Base-by-base conservation (phyloP, 2,329 filamentous ascomycete genomes). In the Neopestalotiopsis clavispora region DNA sequence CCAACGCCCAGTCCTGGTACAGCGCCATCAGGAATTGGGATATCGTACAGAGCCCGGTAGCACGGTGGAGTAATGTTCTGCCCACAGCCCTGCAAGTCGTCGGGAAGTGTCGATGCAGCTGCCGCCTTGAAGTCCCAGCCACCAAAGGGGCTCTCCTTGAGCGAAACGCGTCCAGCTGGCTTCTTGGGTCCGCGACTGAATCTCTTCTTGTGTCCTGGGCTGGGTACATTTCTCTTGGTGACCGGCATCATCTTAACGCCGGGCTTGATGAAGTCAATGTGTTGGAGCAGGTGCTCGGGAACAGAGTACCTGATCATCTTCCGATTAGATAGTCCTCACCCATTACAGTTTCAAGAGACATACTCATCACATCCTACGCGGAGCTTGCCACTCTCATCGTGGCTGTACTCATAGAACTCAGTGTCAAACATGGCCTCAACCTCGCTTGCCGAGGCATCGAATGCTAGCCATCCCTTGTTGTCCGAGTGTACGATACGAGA, bases 221-320 rank as follows among this genome's bases (percentile, higher is more conserved):
- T 56, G 20, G 59, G 32, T 6, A 62, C 59, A 20, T 38, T 49
- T 14, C 65, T 42, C 30, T 60, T 40, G 32, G 40, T 30, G 4
- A 67, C 65, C 2, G 65, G 56, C 32, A 60, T 69, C 57, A 84
- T 76, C 71, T 82, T 83, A 64, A 84, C 78, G 20, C 83, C 83
- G 1, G 84, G 84, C 14, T 80, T 85, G 45, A 86, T 80, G 71
- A 84, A 85, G 74, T 85, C 83, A 67, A 85, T 77, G 68, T 84
- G 82, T 14, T 77, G 69, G 58, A 78, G 76, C 40, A 85, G 66
- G 59, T 81, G 76, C 20, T 77, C 73, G 4, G 59, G 59, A 20
- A 62, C 59, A 34, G 59, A 62, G 59, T 62, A 62, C 34, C 59
- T 62, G 32, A 71, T 69, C 70, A 68, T 77, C 72, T 70, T 73